These are phyloP conservation scores for Heimioporus sp. DNA, from an alignment of 768 basidiomycete genomes.

Conservation along the genomic window DNA sequence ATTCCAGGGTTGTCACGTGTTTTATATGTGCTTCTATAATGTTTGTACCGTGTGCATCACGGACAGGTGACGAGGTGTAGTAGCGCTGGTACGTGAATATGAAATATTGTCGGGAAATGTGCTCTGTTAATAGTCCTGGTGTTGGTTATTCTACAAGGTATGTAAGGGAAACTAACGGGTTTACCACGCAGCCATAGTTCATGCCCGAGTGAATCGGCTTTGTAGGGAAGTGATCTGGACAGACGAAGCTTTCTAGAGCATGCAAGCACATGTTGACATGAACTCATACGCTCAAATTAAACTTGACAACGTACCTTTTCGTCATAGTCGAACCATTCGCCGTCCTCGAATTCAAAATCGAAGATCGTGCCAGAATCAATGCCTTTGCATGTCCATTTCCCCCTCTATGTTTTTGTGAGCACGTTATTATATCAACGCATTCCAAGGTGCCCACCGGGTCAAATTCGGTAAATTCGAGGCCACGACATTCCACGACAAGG, in stretches of 20 bases:
- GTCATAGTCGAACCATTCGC: conserved; percentile 85
- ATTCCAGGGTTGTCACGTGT: conserved; percentile 19
- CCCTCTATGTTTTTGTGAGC: conserved; percentile 43
- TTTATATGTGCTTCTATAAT: conserved; percentile 35
- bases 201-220: conserved; percentile 68
- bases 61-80: conserved; percentile 27
- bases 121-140: background rate
- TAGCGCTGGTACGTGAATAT: conserved; percentile 33
- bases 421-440: background rate
- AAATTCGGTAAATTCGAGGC: conserved; percentile 79
- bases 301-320: conserved; percentile 60
- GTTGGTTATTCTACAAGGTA: too few relatives aligned
- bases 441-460: conserved; percentile 56
- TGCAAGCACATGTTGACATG: background rate
- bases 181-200: conserved; percentile 2
- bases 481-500: conserved; percentile 78
- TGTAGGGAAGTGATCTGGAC: conserved; percentile 70
- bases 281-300: background rate
- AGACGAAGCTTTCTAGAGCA: conserved; percentile 51
- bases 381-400: conserved; percentile 76
- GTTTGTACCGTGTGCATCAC: conserved; percentile 24
- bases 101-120: conserved; percentile 1
- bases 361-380: conserved; percentile 54
- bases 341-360: conserved; percentile 52
- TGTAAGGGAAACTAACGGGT: too few relatives aligned